Percentiles rank a stretch among this genome's conserved stretches.
phyloP scores from a whole-genome alignment of 257 asterid species.

The Fraxinus excelsior region DNA sequence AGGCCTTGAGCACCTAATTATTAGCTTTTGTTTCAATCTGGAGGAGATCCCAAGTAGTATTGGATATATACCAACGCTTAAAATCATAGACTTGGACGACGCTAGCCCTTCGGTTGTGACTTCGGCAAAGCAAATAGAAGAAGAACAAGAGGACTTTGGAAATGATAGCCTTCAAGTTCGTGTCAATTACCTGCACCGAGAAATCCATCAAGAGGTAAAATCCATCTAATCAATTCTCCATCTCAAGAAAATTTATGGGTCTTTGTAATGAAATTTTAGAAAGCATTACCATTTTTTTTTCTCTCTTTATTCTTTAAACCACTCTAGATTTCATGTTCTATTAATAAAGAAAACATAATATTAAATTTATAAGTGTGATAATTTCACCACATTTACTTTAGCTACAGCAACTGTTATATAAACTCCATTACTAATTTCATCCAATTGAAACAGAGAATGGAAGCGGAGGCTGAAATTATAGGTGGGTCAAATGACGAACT shows the following conservation, averaged over 20 bases:
- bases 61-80: conserved; percentile 17
- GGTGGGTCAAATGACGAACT: no score
- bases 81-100: background rate
- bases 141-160: conserved; percentile 10
- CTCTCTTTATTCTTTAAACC: no score
- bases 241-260: background rate
- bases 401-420: no score
- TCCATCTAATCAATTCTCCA: background rate
- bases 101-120: background rate
- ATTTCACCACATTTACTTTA: no score
- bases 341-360: no score
- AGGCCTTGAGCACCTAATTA: conserved; percentile 7
- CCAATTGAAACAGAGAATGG: no score
- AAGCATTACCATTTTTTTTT: background rate
- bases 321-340: no score
- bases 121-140: conserved; percentile 13
- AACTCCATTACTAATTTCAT: no score
- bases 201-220: background rate
- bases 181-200: rapidly evolving
- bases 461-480: no score
- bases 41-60: conserved; percentile 26
- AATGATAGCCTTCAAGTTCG: conserved; percentile 7
- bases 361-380: no score
- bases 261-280: background rate
- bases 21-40: background rate